Percentiles rank a stretch among this genome's conserved stretches.
phyloP scores from a whole-genome alignment of 352 stramenopile genomes.

The Phytopythium cucurbitacearum region DNA sequence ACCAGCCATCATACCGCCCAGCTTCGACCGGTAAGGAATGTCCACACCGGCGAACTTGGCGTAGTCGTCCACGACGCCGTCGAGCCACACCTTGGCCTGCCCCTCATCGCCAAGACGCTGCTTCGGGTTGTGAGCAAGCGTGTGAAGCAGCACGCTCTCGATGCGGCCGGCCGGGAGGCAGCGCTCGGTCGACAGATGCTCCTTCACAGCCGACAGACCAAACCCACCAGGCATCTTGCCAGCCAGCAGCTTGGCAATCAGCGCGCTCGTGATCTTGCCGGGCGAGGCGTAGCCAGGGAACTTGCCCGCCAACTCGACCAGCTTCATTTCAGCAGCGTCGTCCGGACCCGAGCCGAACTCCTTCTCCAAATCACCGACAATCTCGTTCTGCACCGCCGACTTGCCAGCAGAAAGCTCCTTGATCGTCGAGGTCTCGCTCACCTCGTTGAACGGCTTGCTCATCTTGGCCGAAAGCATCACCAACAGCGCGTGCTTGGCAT shows the following conservation, averaged over 20 bases:
- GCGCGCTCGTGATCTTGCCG: conserved; percentile 66
- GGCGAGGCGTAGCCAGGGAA: conserved; percentile 63
- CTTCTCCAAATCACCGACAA: conserved; percentile 81
- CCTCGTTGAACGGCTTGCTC: conserved; percentile 60
- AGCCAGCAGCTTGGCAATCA: conserved; percentile 79
- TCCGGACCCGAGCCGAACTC: conserved; percentile 81
- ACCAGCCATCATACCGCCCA: conserved; percentile 26
- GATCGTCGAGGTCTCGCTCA: conserved; percentile 61
- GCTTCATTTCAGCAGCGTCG: conserved; percentile 72
- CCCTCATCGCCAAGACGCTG: conserved; percentile 55
- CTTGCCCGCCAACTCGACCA: conserved; percentile 65
- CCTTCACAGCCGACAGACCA: conserved; percentile 63
- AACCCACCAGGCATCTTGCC: conserved; percentile 85
- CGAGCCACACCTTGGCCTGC: conserved; percentile 75
- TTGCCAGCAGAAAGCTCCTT: conserved; percentile 80
- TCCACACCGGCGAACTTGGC: conserved; percentile 48
- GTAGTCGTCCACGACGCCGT: conserved; percentile 76
- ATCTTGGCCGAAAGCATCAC: conserved; percentile 79
- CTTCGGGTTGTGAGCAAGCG: conserved; percentile 65
- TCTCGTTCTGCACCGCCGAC: conserved; percentile 87
- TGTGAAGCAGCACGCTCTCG: conserved; percentile 78
- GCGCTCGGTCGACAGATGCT: conserved; percentile 66
- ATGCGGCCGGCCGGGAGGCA: conserved; percentile 66
- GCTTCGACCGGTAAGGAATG: conserved; percentile 50
- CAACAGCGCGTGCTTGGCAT: conserved; percentile 71